These are phyloP conservation scores for Candida rishiriensis DNA, from an alignment of 805 yeast species.

Conservation along the genomic window DNA sequence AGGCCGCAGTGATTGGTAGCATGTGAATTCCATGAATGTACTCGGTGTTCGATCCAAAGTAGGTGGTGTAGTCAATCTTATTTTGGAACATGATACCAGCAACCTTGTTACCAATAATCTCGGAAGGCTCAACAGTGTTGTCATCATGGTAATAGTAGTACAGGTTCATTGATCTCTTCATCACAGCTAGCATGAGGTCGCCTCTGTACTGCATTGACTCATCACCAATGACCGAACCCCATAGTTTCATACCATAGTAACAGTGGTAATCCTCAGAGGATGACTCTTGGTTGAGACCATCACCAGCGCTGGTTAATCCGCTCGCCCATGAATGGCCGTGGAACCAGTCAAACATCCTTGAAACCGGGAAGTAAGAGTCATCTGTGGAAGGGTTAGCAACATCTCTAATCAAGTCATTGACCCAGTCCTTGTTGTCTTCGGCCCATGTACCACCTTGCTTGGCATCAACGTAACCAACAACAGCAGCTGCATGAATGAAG, in stretches of 20 bases:
- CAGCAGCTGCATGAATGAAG: constrained; percentile 58
- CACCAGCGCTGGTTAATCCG: constrained; percentile 65
- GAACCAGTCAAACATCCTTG: constrained; percentile 68
- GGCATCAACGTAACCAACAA: constrained; percentile 52
- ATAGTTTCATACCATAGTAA: constrained; percentile 61
- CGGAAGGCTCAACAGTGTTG: constrained; percentile 51
- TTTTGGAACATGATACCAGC: constrained; percentile 74
- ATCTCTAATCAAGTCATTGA: constrained; percentile 58
- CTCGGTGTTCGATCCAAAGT: constrained; percentile 67
- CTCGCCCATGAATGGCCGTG: constrained; percentile 79
- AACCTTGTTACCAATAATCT: constrained; percentile 58
- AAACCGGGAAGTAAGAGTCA: constrained; percentile 61
- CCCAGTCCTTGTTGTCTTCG: constrained; percentile 44
- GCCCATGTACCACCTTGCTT: constrained; percentile 52
- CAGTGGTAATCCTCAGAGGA: constrained; percentile 73
- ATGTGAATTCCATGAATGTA: constrained; percentile 79
- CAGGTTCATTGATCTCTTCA: constrained; percentile 48
- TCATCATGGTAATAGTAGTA: constrained; percentile 52
- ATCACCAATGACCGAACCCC: constrained; percentile 56
- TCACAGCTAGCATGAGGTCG: constrained; percentile 55
- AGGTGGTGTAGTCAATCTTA: constrained; percentile 68
- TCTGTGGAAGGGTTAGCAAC: constrained; percentile 53
- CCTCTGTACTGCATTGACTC: constrained; percentile 48
- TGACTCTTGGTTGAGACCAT: constrained; percentile 75
- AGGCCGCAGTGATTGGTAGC: constrained; percentile 66